Evolutionary conservation across 345 rosid genomes (phyloP).

Genomic region (Linum trigynum): DNA sequence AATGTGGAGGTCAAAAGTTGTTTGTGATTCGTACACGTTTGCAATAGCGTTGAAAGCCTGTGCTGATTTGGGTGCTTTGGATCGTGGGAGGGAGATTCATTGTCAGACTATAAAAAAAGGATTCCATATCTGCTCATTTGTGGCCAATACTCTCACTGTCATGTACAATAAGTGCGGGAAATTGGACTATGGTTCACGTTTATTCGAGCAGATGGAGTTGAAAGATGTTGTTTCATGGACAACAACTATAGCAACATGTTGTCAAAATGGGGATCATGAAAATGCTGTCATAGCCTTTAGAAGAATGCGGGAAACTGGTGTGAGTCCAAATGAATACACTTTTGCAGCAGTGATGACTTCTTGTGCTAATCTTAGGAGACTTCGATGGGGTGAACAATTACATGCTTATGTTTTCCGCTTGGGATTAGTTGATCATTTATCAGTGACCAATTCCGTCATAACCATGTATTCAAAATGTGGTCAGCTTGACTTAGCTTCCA

Average conservation of each 20-base stretch:
- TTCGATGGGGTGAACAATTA: constrained; percentile 72
- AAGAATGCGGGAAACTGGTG: constrained; percentile 44
- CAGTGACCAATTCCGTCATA: constrained; percentile 67
- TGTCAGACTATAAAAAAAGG: constrained; percentile 48
- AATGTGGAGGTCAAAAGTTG: constrained; percentile 46
- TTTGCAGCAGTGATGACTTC: constrained; percentile 58
- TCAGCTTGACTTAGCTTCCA: constrained; percentile 37
- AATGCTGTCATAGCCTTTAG: constrained; percentile 48
- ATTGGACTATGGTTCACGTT: constrained; percentile 38
- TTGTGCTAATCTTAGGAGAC: constrained; percentile 52
- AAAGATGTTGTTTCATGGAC: constrained; percentile 88
- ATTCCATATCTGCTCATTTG: constrained; percentile 38
- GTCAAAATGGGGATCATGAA: constrained; percentile 49
- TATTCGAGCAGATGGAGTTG: constrained; percentile 51
- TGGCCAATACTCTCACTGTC: constrained; percentile 58
- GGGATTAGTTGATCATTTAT: constrained; percentile 40
- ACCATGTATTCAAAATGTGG: constrained; percentile 72
- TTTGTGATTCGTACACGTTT: constrained; percentile 44
- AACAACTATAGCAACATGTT: constrained; percentile 39
- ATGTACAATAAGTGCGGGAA: constrained; percentile 80
- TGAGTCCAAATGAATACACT: constrained; percentile 59
- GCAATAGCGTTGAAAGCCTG: constrained; percentile 72
- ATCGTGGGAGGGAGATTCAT: constrained; percentile 68
- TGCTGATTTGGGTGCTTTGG: constrained; percentile 51
- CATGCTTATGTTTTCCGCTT: constrained; percentile 50